A percentile compares a stretch with the other conserved stretches of the same genome.
Evolutionary conservation across 441 rosid genomes (phyloP).

Genomic region (Populus tomentosa): DNA sequence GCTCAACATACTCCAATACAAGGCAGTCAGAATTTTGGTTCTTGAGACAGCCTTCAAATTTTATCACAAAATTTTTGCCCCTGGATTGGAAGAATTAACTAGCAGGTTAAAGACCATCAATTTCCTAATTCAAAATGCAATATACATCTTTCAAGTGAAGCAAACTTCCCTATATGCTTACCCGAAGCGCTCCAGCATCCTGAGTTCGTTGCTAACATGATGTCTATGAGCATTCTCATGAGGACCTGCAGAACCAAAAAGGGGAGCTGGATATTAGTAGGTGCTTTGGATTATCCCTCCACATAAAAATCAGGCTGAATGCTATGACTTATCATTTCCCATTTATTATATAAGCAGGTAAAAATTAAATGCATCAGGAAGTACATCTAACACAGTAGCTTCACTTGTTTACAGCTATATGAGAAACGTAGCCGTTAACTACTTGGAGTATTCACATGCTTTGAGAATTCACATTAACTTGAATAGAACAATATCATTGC

Average conservation of each 20-base stretch:
- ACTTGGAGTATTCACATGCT: neutral
- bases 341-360: neutral
- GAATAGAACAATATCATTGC: neutral
- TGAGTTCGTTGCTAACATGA: slow-evolving; percentile 62
- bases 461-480: neutral
- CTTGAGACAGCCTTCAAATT: slow-evolving; percentile 74
- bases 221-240: slow-evolving; percentile 70
- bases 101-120: slow-evolving; percentile 8
- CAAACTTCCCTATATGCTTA: slow-evolving; percentile 19
- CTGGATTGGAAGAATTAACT: slow-evolving; percentile 35
- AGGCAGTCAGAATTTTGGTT: slow-evolving; percentile 75
- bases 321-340: neutral
- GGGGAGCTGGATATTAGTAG: slow-evolving; percentile 5
- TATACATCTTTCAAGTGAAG: neutral
- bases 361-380: neutral
- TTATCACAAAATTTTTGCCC: slow-evolving; percentile 81
- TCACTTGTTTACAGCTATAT: neutral
- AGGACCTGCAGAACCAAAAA: slow-evolving; percentile 55
- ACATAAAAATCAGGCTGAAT: neutral
- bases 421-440: neutral
- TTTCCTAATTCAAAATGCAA: neutral
- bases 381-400: neutral
- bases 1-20: slow-evolving; percentile 83
- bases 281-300: neutral
- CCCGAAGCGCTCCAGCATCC: slow-evolving; percentile 95